Conservation (phyloP, 192 early-diverging fungal genomes). For the Dissophora globulifera region DNA sequence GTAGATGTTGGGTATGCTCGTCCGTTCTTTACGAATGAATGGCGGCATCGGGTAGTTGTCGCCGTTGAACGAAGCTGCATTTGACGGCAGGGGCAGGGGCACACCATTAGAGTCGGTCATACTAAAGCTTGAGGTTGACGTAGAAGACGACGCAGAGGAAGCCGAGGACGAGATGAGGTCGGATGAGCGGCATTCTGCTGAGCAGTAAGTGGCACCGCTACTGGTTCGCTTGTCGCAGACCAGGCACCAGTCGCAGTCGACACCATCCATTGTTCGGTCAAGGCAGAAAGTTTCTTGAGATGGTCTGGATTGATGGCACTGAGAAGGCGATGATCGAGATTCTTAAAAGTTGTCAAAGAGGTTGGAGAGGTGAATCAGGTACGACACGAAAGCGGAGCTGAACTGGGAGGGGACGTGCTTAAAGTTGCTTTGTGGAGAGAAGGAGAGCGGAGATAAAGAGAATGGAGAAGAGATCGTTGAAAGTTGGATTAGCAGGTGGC, state of each 20-base stretch:
- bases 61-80: background rate
- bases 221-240: conserved; percentile 48
- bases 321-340: no score
- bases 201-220: conserved; percentile 46
- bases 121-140: conserved; percentile 29
- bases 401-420: no score
- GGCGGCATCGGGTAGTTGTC: conserved; percentile 46
- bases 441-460: no score
- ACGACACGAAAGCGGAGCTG: no score
- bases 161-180: conserved; percentile 52
- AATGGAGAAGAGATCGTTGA: no score
- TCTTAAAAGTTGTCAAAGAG: no score
- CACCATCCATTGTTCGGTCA: conserved; percentile 35
- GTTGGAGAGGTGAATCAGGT: no score
- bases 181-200: conserved; percentile 39
- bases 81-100: background rate
- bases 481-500: no score
- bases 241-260: conserved; percentile 56
- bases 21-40: conserved; percentile 47
- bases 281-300: no score
- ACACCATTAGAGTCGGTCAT: conserved; percentile 22
- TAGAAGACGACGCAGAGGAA: conserved; percentile 30
- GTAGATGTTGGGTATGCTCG: conserved; percentile 54
- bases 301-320: no score
- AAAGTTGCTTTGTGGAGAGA: no score